A percentile compares a stretch with the other conserved stretches of the same genome.
Evolutionary conservation across 2,329 filamentous ascomycete species (phyloP).

Genomic region (Ophiocordyceps camponoti-leonardi): DNA sequence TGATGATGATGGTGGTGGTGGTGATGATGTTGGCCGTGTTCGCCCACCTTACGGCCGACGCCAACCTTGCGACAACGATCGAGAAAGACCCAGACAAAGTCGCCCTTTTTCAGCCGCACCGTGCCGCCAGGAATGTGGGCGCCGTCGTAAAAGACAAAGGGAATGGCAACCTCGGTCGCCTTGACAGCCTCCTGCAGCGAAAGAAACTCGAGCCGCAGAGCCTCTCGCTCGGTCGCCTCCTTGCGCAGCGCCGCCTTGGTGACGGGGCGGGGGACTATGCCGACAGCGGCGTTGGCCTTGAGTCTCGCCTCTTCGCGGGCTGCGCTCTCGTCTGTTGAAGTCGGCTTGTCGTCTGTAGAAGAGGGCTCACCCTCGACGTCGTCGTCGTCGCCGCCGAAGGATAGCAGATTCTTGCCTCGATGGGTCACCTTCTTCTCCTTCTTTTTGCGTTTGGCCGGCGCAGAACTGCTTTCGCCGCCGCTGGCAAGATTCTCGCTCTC

Average conservation of each 20-base stretch:
- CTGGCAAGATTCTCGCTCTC: constrained; percentile 21
- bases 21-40: constrained; percentile 27
- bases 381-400: constrained; percentile 48
- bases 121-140: constrained; percentile 73
- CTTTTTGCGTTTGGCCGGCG: constrained; percentile 9
- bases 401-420: constrained; percentile 29
- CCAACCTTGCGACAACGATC: constrained; percentile 85
- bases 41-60: constrained; percentile 61
- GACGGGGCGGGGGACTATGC: constrained; percentile 47
- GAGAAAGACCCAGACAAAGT: constrained; percentile 81
- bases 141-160: constrained; percentile 95
- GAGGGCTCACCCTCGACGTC: constrained; percentile 43
- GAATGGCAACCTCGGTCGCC: constrained; percentile 73
- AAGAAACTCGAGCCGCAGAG: constrained; percentile 69
- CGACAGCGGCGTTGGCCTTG: constrained; percentile 43
- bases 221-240: constrained; percentile 63
- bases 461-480: constrained; percentile 10
- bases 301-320: constrained; percentile 24
- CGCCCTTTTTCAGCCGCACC: constrained; percentile 82
- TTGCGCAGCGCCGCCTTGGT: constrained; percentile 61
- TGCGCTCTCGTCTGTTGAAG: too few relatives aligned
- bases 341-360: too few relatives aligned
- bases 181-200: constrained; percentile 73
- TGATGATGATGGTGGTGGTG: too few relatives aligned
- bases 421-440: constrained; percentile 28